phyloP scores from a whole-genome alignment of 2,329 filamentous ascomycete genomes.

The Ampelomyces quisqualis region DNA sequence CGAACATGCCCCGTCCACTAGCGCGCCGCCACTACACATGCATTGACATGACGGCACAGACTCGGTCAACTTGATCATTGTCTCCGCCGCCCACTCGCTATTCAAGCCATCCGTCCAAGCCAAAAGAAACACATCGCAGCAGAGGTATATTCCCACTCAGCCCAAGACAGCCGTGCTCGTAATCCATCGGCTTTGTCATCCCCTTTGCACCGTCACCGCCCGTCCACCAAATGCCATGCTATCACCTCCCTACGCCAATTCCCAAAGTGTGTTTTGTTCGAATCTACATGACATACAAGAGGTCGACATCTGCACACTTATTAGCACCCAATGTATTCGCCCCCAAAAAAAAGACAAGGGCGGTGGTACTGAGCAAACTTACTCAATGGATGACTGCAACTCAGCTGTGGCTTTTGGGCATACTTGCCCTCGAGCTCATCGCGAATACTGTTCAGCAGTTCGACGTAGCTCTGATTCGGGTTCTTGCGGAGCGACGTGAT shows the following conservation, averaged over 20 bases:
- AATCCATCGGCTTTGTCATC: too few species aligned
- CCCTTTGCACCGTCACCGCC: too few species aligned
- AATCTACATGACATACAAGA: constrained; percentile 49
- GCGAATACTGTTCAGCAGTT: constrained; percentile 92
- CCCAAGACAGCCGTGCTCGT: too few species aligned
- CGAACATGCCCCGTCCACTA: too few species aligned
- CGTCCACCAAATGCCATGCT: too few species aligned
- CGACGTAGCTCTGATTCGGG: constrained; percentile 92
- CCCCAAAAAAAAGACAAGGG: too few species aligned
- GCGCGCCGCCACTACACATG: too few species aligned
- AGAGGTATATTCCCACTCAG: constrained; percentile 7
- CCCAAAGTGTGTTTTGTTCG: too few species aligned
- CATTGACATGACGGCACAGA: too few species aligned
- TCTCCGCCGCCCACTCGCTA: background rate
- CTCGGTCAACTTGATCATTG: constrained; percentile 14
- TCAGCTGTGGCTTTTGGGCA: constrained; percentile 91
- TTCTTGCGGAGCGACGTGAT: constrained; percentile 89
- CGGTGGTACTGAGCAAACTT: constrained; percentile 38
- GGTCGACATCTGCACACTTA: constrained; percentile 41
- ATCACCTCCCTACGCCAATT: too few species aligned
- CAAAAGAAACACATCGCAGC: background rate
- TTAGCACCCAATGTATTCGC: constrained; percentile 7
- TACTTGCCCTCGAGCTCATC: constrained; percentile 87
- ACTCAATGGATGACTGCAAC: constrained; percentile 94
- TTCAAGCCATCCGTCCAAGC: background rate